Evolutionary conservation across 805 yeast genomes (phyloP).

Genomic region (Saccharomycopsis oosterbeekiorum): DNA sequence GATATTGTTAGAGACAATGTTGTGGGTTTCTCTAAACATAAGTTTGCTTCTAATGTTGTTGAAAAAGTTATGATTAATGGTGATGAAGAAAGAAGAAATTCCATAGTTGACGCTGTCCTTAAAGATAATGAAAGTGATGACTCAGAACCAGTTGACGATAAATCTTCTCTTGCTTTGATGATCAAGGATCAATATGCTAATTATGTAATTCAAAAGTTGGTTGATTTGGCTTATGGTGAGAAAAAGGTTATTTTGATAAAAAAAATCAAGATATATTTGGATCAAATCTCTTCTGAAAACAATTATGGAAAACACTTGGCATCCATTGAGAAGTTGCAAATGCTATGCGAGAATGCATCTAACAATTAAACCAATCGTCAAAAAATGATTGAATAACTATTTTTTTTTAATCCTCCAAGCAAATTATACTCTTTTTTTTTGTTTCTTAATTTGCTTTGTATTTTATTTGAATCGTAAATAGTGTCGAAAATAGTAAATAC

Average conservation of each 20-base stretch:
- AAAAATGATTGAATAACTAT: too few relatives aligned
- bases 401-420: too few relatives aligned
- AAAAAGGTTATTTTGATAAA: slow-evolving; percentile 62
- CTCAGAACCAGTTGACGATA: slow-evolving; percentile 43
- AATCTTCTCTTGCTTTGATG: slow-evolving; percentile 74
- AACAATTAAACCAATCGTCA: background rate
- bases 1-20: slow-evolving; percentile 60
- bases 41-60: slow-evolving; percentile 95
- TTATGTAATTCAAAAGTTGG: slow-evolving; percentile 90
- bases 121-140: slow-evolving; percentile 35
- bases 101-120: slow-evolving; percentile 59
- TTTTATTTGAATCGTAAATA: background rate
- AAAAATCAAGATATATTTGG: slow-evolving; percentile 72
- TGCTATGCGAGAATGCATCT: slow-evolving; percentile 38
- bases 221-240: slow-evolving; percentile 64
- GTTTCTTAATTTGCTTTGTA: background rate
- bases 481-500: slow-evolving; percentile 1
- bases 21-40: slow-evolving; percentile 84
- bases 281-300: slow-evolving; percentile 51
- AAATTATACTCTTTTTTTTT: background rate
- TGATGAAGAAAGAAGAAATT: slow-evolving; percentile 46
- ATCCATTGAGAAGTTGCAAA: slow-evolving; percentile 64
- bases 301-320: slow-evolving; percentile 76
- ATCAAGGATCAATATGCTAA: slow-evolving; percentile 98
- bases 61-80: slow-evolving; percentile 86